Evolutionary conservation across 2,329 filamentous ascomycete species (phyloP).

Genomic region (Pseudogymnoascus sp.): DNA sequence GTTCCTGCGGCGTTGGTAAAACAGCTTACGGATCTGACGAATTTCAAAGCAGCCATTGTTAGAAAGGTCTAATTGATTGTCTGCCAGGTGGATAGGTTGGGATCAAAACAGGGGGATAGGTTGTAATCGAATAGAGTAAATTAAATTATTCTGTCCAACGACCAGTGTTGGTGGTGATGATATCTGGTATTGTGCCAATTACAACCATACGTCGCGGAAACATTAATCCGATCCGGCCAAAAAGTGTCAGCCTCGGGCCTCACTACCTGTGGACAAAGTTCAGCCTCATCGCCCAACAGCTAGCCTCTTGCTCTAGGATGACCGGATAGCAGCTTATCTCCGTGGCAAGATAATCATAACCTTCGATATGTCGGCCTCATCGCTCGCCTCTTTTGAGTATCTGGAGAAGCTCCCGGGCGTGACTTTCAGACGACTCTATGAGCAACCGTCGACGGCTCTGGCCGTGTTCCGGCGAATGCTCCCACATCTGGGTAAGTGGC

Average conservation of each 20-base stretch:
- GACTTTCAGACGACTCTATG: conserved; percentile 85
- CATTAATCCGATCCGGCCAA: background rate
- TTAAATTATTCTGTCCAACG: background rate
- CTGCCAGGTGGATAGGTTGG: background rate
- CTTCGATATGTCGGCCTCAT: conserved; percentile 33
- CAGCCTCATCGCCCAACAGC: conserved; percentile 3
- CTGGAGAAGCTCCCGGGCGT: conserved; percentile 85
- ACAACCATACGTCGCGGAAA: background rate
- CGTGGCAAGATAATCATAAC: conserved; percentile 1
- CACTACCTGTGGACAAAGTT: background rate
- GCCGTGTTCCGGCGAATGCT: conserved; percentile 97
- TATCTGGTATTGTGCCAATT: too few species aligned
- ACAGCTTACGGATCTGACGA: conserved; percentile 54
- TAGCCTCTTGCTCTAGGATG: conserved; percentile 3
- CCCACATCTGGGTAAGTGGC: conserved; percentile 65
- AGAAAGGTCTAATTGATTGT: background rate
- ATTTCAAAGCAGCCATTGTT: conserved; percentile 47
- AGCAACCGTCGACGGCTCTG: conserved; percentile 88
- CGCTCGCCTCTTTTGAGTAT: conserved; percentile 70
- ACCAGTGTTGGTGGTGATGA: background rate
- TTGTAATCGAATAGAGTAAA: background rate
- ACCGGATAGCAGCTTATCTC: background rate
- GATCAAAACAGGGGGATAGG: background rate
- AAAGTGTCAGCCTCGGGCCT: conserved; percentile 6
- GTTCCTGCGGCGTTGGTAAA: background rate